Conservation (phyloP, 106 monocot species). For the Posidonia australis region DNA sequence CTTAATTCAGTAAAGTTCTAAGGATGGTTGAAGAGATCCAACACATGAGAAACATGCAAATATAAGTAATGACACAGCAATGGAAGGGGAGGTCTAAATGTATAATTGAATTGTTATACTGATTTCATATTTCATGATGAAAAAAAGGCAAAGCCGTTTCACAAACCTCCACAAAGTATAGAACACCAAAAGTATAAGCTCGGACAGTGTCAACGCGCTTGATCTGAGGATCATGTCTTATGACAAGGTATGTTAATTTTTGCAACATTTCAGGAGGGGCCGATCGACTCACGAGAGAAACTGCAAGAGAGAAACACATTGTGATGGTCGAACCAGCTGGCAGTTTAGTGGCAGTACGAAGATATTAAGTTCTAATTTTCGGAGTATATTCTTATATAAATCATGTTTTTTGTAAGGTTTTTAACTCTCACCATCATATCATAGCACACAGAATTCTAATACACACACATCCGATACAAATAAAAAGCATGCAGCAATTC, state of each 20-base stretch:
- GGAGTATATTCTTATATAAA: too few species aligned
- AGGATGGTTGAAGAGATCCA: too few species aligned
- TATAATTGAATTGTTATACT: too few species aligned
- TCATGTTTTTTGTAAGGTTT: slow-evolving; percentile 5
- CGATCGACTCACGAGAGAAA: slow-evolving; percentile 65
- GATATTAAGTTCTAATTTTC: too few species aligned
- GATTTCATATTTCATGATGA: too few species aligned
- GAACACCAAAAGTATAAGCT: slow-evolving; percentile 93
- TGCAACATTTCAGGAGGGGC: slow-evolving; percentile 92
- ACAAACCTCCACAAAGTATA: slow-evolving; percentile 97
- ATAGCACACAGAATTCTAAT: neutral
- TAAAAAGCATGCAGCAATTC: too few species aligned
- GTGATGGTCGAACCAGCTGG: too few species aligned
- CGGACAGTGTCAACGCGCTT: slow-evolving; percentile 89
- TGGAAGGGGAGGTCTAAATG: too few species aligned
- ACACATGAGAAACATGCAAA: neutral
- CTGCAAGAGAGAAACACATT: slow-evolving; percentile 29
- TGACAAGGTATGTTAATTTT: slow-evolving; percentile 80
- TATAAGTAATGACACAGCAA: neutral
- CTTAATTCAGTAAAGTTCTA: too few species aligned
- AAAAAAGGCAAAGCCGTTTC: neutral
- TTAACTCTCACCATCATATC: too few species aligned
- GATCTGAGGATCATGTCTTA: slow-evolving; percentile 64
- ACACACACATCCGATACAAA: neutral
- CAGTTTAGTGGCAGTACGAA: too few species aligned